Percentiles rank a stretch among this genome's conserved stretches.
Conservation (phyloP, 2,329 filamentous ascomycete species). For the Scleromitrula shiraiana region DNA sequence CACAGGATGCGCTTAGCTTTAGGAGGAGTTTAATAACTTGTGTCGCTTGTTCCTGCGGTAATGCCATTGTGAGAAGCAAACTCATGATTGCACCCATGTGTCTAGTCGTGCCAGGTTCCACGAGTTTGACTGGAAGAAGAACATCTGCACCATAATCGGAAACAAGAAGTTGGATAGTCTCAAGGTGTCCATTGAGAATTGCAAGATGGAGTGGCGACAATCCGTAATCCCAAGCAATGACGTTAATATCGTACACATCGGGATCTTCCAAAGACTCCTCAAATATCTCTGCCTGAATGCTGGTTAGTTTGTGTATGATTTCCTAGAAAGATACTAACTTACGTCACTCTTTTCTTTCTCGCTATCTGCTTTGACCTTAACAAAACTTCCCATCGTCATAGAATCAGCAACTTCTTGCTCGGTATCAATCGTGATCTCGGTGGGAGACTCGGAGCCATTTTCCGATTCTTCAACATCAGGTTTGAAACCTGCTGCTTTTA, state of each 20-base stretch:
- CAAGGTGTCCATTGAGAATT: conserved; percentile 62
- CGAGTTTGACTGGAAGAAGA: conserved; percentile 60
- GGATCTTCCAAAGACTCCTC: conserved; percentile 59
- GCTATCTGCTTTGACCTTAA: conserved; percentile 51
- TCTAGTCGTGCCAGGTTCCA: conserved; percentile 28
- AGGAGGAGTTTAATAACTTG: conserved; percentile 59
- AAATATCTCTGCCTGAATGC: conserved; percentile 36
- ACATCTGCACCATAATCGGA: conserved; percentile 70
- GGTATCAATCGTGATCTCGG: conserved; percentile 23
- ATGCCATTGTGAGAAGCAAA: conserved; percentile 56
- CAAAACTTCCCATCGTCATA: conserved; percentile 62
- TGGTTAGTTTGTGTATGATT: no score
- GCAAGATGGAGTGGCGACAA: conserved; percentile 72
- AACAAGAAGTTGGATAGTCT: conserved; percentile 62
- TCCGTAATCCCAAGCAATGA: conserved; percentile 70
- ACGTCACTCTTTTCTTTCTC: conserved; percentile 22
- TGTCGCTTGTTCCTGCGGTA: conserved; percentile 55
- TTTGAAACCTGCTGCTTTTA: conserved; percentile 12
- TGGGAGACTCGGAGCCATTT: conserved; percentile 26
- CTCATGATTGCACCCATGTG: conserved; percentile 57
- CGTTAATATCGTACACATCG: conserved; percentile 72
- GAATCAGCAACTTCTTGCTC: conserved; percentile 33
- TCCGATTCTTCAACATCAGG: conserved; percentile 32
- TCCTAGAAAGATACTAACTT: conserved; percentile 40
- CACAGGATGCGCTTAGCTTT: conserved; percentile 61